These are phyloP conservation scores for Sedum album DNA, from an alignment of 164 flowering plant species.

Conservation along the genomic window DNA sequence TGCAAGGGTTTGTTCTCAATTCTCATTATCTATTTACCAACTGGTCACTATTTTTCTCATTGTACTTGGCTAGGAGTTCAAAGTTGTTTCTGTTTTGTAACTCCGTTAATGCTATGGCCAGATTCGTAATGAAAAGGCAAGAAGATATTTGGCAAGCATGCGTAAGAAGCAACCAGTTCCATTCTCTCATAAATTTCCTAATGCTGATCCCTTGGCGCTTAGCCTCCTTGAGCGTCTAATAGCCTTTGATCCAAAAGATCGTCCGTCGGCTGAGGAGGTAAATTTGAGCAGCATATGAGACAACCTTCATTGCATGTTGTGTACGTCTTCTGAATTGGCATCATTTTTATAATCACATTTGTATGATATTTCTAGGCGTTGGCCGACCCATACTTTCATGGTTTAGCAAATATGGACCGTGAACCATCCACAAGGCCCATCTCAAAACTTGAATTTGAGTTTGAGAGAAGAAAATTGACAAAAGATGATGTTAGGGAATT, in stretches of 20 bases:
- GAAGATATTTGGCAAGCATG: conserved; percentile 57
- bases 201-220: conserved; percentile 59
- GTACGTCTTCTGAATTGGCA: too few species aligned
- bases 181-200: conserved; percentile 57
- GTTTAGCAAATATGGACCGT: conserved; percentile 55
- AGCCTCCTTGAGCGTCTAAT: conserved; percentile 47
- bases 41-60: not conserved
- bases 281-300: not conserved
- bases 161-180: conserved; percentile 49
- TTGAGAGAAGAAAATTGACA: conserved; percentile 54
- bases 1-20: conserved; percentile 38
- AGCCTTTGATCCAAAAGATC: conserved; percentile 67
- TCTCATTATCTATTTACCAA: not conserved
- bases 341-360: not conserved
- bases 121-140: conserved; percentile 76
- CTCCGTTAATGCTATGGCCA: conserved; percentile 15
- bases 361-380: conserved; percentile 33
- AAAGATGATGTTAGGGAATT: conserved; percentile 70
- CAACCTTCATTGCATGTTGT: not conserved
- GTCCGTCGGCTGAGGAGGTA: conserved; percentile 66
- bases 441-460: conserved; percentile 66
- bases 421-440: conserved; percentile 70
- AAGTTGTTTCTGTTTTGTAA: not conserved
- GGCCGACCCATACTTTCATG: conserved; percentile 56
- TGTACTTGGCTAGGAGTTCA: not conserved